Base-by-base conservation (phyloP, 2,329 filamentous ascomycete species). In the Dendrostoma leiphaemia region DNA sequence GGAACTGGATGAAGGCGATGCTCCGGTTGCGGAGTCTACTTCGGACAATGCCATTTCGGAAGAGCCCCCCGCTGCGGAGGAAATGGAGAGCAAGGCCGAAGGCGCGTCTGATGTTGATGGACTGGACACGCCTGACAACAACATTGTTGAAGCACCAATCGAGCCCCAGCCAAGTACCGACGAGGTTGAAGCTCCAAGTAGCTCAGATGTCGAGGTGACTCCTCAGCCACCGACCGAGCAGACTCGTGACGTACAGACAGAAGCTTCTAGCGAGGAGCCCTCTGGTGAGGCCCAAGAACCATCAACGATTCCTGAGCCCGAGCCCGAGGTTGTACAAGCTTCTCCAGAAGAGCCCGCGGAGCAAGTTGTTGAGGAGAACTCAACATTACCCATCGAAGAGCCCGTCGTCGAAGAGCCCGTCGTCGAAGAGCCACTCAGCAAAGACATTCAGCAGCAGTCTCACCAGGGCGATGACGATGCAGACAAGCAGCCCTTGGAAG, bases 41-140 rank as follows among this genome's bases (percentile, higher is more conserved):
- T 10, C 40, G 24, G 35, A 26, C 31, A 32, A 29, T 43, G 37
- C 34, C 26, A n/a, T 32, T 17, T 6, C 48, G 12, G 44, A 35
- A n/a, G 32, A 31, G 26, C 28, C 29, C 19, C 43, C 48, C 24
- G 43, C 31, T 34, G 17, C 37, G 21, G 23, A 13, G 26, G 51
- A 41, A 26, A 44, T 6, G 21, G 46, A 43, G 21, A 28, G 31
- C 40, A 46, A 37, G 21, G 6, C 31, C 43, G 43, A 31, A 28
- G 48, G 52, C 37, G 26, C 48, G 29, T 26, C 43, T 12, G 23
- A 43, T 48, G 37, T 52, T 48, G 28, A 37, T 48, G 28, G 41
- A 31, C 38, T 46, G 37, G 32, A 41, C 28, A 31, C 43, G 24
- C 31, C 48, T 29, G 32, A 48, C 37, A 21, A 53, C 35, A 29